Evolutionary conservation across 495 filamentous ascomycete genomes (phyloP), one percentile per base, ranked within the genome.

Genomic region (Annulohypoxylon stygium): DNA sequence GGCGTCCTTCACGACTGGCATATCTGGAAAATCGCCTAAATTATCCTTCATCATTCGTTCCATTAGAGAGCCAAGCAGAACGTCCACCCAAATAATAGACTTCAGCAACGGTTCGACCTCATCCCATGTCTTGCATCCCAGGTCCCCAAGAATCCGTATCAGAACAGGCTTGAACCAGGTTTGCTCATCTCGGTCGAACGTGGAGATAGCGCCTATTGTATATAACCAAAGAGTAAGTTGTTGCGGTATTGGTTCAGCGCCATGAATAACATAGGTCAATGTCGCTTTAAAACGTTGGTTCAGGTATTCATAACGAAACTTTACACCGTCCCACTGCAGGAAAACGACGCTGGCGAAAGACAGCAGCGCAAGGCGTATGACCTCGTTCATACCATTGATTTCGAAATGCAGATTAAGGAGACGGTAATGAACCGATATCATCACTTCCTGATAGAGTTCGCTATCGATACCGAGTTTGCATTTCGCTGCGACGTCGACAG

Each of bases 121-220:
- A n/a, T 55, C 23, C 51, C 51, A 55, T 10, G 51, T 12, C 51
- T 55, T 55, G 23, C 23, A n/a, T 33, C 26, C 23, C 51, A 33
- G 30, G 26, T 10, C 33, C 14, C 9, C 25, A 1, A 33, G 3
- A 14, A 11, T 34, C 26, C 26, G 25, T 8, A 10, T 10, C 9
- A 25, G 5, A 33, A 11, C 26, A 33, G 43, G 18, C 2, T 14
- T 2, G 33, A 55, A 53, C 3, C 20, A 25, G 1, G 20, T 9
- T 33, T 55, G 8, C 51, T 55, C 51, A 9, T 34, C 51, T 4
- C 33, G 25, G n/a, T 16, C 26, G 23, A 55, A 55, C 10, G 26
- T 12, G 8, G 7, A 55, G 11, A 55, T 33, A n/a, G 11, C 14
- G 25, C 51, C 26, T 55, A 16, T 33, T 55, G 2, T 55, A 26